Base-by-base conservation (phyloP, 2,329 filamentous ascomycete genomes). In the Sclerotinia sclerotiorum region DNA sequence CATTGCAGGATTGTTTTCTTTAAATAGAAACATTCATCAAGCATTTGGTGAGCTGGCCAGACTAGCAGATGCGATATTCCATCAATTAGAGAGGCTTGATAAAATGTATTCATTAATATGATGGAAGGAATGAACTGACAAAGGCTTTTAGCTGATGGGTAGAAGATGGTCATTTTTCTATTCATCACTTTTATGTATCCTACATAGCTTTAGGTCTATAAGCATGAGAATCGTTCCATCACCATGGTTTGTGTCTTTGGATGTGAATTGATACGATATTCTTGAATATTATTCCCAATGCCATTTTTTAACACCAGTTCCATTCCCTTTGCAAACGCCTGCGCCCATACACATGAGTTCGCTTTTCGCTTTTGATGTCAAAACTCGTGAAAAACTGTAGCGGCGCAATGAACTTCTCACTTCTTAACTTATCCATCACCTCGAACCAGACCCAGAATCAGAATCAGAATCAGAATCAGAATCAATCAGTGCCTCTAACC, bases 41-140 rank as follows among this genome's bases (percentile, higher is more conserved):
- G 69, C 56, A 70, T 60, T 64, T 73, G 72, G 74, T 69, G 70
- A 73, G 74, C 74, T 75, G 74, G 73, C 69, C 71, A 72, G 72
- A 69, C 64, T 74, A 69, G 73, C 70, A 71, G 73, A 71, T 69
- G 70, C 70, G 70, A 65, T 72, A 70, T 63, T 66, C 68, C 68
- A 68, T 57, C 65, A 69, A n/a, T 62, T 27, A 51, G 11, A 51
- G 35, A 44, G 65, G 46, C 56, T 51, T 67, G 65, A 54, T 32
- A 64, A 63, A 64, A 66, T 69, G 71, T 73, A 70, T 71, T 62
- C 71, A 68, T 61, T 69, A 49, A 70, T 69, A 69, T 67, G 70
- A 69, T 70, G 68, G 61, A 68, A 64, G 68, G 68, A 58, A 65
- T 68, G 51, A 60, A 44, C n/a, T 51, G 13, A 39, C 19, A 15